phyloP scores from a whole-genome alignment of 2,329 filamentous ascomycete genomes.

The Pseudomassariella vexata region DNA sequence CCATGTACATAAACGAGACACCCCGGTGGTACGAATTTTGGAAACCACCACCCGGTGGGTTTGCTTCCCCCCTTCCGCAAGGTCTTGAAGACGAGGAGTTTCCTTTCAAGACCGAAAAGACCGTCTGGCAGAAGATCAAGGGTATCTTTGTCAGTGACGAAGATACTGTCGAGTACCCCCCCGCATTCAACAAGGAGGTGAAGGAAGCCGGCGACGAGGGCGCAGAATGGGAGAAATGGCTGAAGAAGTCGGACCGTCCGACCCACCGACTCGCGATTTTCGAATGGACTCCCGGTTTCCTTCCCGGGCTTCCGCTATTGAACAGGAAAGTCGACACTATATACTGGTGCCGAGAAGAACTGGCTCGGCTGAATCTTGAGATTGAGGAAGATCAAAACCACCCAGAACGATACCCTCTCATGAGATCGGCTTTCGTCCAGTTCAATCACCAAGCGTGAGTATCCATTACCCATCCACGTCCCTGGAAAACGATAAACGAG shows the following conservation, averaged over 20 bases:
- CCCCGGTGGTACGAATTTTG: constrained; percentile 58
- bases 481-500: too few species aligned
- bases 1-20: constrained; percentile 40
- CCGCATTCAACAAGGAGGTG: constrained; percentile 57
- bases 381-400: constrained; percentile 87
- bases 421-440: constrained; percentile 97
- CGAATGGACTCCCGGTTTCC: constrained; percentile 54
- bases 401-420: constrained; percentile 78
- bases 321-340: constrained; percentile 94
- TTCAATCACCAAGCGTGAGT: constrained; percentile 99
- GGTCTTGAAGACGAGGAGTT: constrained; percentile 40
- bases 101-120: constrained; percentile 39
- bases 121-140: constrained; percentile 46
- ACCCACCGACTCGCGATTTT: constrained; percentile 70
- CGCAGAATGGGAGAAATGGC: constrained; percentile 75
- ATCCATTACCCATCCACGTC: too few species aligned
- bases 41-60: constrained; percentile 57
- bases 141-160: constrained; percentile 36
- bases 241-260: constrained; percentile 76
- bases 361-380: constrained; percentile 83
- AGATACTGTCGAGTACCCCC: constrained; percentile 50
- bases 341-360: constrained; percentile 79
- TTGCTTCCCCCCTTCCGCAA: constrained; percentile 56
- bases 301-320: constrained; percentile 71
- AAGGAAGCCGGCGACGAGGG: constrained; percentile 49